These are phyloP conservation scores for Helotiales sp. DNA, from an alignment of 2,329 filamentous ascomycete species.

Conservation along the genomic window DNA sequence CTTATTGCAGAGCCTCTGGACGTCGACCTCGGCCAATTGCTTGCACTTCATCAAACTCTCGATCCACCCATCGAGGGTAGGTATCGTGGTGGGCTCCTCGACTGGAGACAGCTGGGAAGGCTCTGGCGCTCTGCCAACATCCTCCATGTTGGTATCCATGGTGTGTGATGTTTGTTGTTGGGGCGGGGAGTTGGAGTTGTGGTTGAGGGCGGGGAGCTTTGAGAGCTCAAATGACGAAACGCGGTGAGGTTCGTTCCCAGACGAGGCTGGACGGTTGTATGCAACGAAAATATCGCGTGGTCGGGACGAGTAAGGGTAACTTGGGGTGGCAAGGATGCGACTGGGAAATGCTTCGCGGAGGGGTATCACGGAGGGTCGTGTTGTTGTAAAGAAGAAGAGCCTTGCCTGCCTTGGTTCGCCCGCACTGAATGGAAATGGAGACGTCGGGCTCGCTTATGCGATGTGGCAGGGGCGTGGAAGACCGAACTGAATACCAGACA, in stretches of 20 bases:
- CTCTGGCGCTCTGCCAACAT: slow-evolving; percentile 85
- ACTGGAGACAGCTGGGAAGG: slow-evolving; percentile 75
- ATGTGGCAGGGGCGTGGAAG: slow-evolving; percentile 7
- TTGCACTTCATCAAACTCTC: slow-evolving; percentile 99
- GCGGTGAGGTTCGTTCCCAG: slow-evolving; percentile 28
- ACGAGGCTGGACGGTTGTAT: slow-evolving; percentile 22
- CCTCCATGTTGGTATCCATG: slow-evolving; percentile 99
- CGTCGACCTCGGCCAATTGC: slow-evolving; percentile 92
- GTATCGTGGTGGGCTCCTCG: slow-evolving; percentile 86
- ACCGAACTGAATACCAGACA: slow-evolving; percentile 1
- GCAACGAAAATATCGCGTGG: slow-evolving; percentile 20
- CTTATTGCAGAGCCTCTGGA: slow-evolving; percentile 97
- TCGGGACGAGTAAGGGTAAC: neutral
- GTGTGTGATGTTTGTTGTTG: slow-evolving; percentile 26
- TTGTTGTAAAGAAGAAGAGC: slow-evolving; percentile 17
- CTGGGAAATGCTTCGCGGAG: slow-evolving; percentile 7
- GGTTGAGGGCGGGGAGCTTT: slow-evolving; percentile 38
- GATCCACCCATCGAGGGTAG: slow-evolving; percentile 96
- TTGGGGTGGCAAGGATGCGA: slow-evolving; percentile 22
- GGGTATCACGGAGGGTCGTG: slow-evolving; percentile 38
- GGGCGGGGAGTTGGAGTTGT: slow-evolving; percentile 14
- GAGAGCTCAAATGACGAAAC: slow-evolving; percentile 35
- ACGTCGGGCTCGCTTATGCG: slow-evolving; percentile 17
- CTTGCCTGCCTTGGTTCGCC: too few species aligned
- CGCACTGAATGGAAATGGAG: too few species aligned